Evolutionary conservation across 768 basidiomycete species (phyloP).

Genomic region (Harrya chromipes): DNA sequence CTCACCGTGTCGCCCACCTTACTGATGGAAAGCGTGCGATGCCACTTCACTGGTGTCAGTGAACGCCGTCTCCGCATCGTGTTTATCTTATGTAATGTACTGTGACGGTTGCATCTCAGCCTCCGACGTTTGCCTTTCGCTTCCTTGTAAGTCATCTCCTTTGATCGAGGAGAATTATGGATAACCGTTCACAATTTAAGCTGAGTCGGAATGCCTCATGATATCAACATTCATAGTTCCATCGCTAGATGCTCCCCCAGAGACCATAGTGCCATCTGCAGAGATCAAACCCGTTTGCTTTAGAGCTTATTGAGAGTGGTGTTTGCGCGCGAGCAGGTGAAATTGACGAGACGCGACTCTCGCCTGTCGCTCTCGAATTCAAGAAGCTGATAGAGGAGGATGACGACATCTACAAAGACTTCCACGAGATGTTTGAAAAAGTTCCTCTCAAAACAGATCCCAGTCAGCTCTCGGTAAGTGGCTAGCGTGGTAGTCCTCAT

Average conservation of each 20-base stretch:
- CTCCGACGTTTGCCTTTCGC: too few species aligned
- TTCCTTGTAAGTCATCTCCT: too few species aligned
- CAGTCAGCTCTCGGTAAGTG: constrained; percentile 7
- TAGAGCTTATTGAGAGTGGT: constrained; percentile 17
- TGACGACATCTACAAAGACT: constrained; percentile 17
- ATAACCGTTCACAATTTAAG: too few species aligned
- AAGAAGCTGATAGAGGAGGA: constrained; percentile 23
- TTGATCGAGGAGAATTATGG: too few species aligned
- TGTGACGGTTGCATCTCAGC: too few species aligned
- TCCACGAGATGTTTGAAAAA: constrained; percentile 26
- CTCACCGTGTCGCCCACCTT: too few species aligned
- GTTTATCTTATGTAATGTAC: too few species aligned
- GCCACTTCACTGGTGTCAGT: too few species aligned
- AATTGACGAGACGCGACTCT: constrained; percentile 9
- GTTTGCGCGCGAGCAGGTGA: constrained; percentile 9
- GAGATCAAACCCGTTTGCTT: constrained; percentile 25
- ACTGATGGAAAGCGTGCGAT: too few species aligned
- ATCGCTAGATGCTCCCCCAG: constrained; percentile 19
- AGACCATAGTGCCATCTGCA: constrained; percentile 10
- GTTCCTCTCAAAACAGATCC: constrained; percentile 1
- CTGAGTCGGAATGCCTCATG: too few species aligned
- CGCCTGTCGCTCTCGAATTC: constrained; percentile 18
- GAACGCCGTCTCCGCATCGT: too few species aligned
- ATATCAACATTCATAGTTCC: too few species aligned
- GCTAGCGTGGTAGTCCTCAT: not conserved